These are phyloP conservation scores for Pecoramyces ruminantium DNA, from an alignment of 192 early-diverging fungal genomes.

Conservation along the genomic window DNA sequence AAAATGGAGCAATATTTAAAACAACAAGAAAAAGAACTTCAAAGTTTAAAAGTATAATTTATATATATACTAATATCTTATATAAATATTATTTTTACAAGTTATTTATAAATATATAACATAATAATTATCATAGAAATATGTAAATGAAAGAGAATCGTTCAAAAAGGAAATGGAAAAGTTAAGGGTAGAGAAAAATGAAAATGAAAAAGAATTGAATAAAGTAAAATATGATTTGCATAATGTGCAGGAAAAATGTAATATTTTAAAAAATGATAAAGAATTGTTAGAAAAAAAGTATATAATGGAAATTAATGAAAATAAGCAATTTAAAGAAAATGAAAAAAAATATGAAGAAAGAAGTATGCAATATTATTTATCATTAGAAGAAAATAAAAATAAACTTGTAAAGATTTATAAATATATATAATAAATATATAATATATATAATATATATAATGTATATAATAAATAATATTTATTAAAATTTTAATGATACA, in stretches of 20 bases:
- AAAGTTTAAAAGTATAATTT: conserved; percentile 17
- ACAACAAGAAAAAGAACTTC: conserved; percentile 18
- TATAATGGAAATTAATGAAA: background rate
- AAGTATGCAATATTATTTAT: background rate
- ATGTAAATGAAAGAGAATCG: background rate
- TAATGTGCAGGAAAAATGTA: background rate
- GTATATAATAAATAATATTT: too few relatives aligned
- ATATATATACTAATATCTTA: too few relatives aligned
- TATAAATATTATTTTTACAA: too few relatives aligned
- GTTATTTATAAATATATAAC: too few relatives aligned
- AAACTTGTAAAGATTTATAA: background rate
- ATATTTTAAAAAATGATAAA: background rate
- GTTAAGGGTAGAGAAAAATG: background rate
- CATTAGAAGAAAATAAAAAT: background rate
- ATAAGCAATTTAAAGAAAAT: background rate
- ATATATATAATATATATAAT: too few relatives aligned
- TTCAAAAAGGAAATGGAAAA: background rate
- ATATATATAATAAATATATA: too few relatives aligned
- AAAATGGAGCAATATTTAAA: conserved; percentile 18
- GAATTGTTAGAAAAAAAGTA: background rate
- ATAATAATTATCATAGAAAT: background rate
- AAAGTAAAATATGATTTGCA: background rate
- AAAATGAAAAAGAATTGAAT: background rate
- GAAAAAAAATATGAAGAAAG: background rate
- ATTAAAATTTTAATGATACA: too few relatives aligned